Base-by-base conservation (phyloP, 352 stramenopile genomes). In the Phytophthora fragariaefolia region DNA sequence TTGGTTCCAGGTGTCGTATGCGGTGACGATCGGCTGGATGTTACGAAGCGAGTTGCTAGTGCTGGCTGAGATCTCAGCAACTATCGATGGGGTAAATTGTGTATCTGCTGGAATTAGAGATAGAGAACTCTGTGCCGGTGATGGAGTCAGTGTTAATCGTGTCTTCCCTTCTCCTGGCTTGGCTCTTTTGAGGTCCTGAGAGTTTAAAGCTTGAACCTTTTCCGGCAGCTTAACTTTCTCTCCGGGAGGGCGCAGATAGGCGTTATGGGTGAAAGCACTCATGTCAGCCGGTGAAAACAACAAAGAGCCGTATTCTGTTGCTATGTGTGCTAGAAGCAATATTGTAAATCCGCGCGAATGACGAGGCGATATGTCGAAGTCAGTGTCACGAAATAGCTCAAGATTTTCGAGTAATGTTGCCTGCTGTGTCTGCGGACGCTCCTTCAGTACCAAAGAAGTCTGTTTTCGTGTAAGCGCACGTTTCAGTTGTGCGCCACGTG, bases 251-350 rank as follows among this genome's bases (percentile, higher is more conserved):
- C 67, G 26, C 18, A 66, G 8, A 42, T 83, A 75, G 0, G 70
- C 54, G 36, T 84, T 89, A 67, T 82, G 73, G 6, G 80, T 69
- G 45, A 90, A 92, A 7, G 74, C 72, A 3, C 73, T 87, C 67
- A 92, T 76, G 42, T 93, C 85, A 10, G 64, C 71, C 0, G 81
- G 82, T 10, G 79, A 79, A 64, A 92, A 93, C 13, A 93, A 61
- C 17, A 93, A 52, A 12, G 77, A 79, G 1, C 81, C 76, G 28
- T 82, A 89, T 43, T 86, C 83, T 0, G 73, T 74, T 0, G 75
- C 53, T 4, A 90, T 34, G n/a, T 90, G 83, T 5, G 70, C 64
- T 1, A 89, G 54, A 13, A 82, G 64, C 23, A 91, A 63, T 22
- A 75, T 49, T 0, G 78, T 65, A 8, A 86, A 80, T 12, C 56